These are phyloP conservation scores for Rhododendron vialii DNA, from an alignment of 148 eudicot species.

Conservation along the genomic window DNA sequence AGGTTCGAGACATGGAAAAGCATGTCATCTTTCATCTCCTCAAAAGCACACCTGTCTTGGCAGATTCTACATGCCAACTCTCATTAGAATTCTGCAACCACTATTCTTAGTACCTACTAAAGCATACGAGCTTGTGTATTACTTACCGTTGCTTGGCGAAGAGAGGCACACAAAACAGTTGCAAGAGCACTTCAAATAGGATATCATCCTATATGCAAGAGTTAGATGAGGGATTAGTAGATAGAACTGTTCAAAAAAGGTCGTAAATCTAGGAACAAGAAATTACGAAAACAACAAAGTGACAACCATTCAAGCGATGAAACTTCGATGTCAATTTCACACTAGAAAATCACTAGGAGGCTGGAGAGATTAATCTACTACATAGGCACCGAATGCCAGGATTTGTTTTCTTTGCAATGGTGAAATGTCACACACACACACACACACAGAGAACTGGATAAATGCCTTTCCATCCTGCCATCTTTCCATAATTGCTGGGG, in stretches of 20 bases:
- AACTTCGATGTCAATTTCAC: background rate
- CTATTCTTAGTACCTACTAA: background rate
- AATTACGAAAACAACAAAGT: background rate
- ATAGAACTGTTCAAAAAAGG: constrained; percentile 3
- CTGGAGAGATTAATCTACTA: background rate
- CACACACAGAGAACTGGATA: no score
- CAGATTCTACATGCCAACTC: constrained; percentile 26
- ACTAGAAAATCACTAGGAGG: background rate
- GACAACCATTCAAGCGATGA: background rate
- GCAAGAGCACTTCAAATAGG: constrained; percentile 80
- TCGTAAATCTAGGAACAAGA: background rate
- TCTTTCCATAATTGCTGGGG: background rate
- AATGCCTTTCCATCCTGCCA: background rate
- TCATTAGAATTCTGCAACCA: constrained; percentile 12
- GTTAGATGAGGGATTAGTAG: constrained; percentile 13
- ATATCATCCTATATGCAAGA: constrained; percentile 62
- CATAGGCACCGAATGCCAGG: background rate
- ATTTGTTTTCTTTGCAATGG: background rate
- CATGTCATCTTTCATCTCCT: constrained; percentile 34
- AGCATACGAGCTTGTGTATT: constrained; percentile 3
- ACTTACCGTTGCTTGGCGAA: constrained; percentile 43
- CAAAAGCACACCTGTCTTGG: constrained; percentile 22
- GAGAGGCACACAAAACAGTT: constrained; percentile 39
- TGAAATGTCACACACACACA: no score
- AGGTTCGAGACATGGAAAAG: constrained; percentile 51